Base-by-base conservation (phyloP, 495 filamentous ascomycete genomes). In the Bathelium albidoporum region DNA sequence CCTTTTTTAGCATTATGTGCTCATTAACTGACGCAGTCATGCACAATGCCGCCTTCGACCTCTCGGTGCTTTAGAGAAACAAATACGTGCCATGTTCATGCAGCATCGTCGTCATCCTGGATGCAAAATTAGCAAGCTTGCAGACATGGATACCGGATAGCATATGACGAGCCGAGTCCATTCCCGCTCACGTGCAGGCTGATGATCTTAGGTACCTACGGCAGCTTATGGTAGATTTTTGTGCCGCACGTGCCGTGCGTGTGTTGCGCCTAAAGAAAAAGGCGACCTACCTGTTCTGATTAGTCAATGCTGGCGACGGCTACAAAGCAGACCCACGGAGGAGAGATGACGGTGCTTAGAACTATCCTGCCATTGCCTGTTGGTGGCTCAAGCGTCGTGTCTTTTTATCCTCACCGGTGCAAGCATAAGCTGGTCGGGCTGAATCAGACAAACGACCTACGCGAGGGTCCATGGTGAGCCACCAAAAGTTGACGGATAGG, bases 1-100 rank as follows among this genome's bases (percentile, higher is more conserved):
- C 49, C 49, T 20, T 29, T 55, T 55, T 55, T 29, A 55, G 49
- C 49, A 55, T 55, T 55, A 55, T 4, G 22, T 55, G 49, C 24
- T 24, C 29, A 5, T 29, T 20, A 18, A 28, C 10, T 49, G 3
- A 55, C 29, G 49, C 49, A n/a, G 49, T 55, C 22, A 26, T 55
- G 49, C 49, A 55, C 49, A 5, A 55, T 55, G 49, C 49, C 49
- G 49, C 49, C 49, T 55, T 28, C 20, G 2, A n/a, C 49, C 20
- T 29, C 49, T 55, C 24, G 26, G 24, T 55, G 49, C 49, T 24
- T 55, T 28, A 55, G n/a, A n/a, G n/a, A n/a, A n/a, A n/a, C n/a
- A n/a, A 55, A 55, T 28, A 29, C 16, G 20, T 55, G 49, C 49
- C 49, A 55, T 24, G 12, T 9, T 55, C 49, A 55, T 55, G 49